These are phyloP conservation scores for Solanum corneliomulleri DNA, from an alignment of 257 asterid species.

Conservation along the genomic window DNA sequence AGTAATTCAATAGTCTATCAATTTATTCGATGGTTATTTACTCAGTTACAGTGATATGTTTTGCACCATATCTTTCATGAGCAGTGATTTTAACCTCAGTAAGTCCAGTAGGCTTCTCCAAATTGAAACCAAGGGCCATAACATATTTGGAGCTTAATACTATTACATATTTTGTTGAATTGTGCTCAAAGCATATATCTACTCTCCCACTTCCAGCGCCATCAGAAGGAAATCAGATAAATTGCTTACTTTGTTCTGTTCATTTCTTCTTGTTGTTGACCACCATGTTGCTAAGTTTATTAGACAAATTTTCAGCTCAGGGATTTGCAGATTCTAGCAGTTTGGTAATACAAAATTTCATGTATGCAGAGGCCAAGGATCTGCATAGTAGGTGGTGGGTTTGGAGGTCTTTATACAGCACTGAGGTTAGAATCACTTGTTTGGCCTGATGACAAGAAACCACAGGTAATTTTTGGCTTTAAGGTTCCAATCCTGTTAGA, in stretches of 20 bases:
- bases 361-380: slow-evolving; percentile 81
- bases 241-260: neutral
- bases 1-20: neutral
- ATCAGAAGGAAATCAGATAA: neutral
- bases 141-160: neutral
- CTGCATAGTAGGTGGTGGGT: slow-evolving; percentile 97
- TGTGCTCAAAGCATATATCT: neutral
- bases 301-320: neutral
- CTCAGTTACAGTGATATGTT: neutral
- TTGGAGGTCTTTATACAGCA: slow-evolving; percentile 97
- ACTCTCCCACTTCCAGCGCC: neutral
- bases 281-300: neutral
- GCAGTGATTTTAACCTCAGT: neutral
- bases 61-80: neutral
- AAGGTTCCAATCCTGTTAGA: neutral
- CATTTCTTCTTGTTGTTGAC: neutral
- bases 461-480: slow-evolving; percentile 46
- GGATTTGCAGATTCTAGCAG: neutral
- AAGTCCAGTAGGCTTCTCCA: neutral
- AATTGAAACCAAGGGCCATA: neutral
- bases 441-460: slow-evolving; percentile 92
- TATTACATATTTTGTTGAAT: neutral
- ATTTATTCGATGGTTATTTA: neutral
- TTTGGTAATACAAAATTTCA: neutral
- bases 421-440: slow-evolving; percentile 83